Conservation (phyloP, 345 rosid species). For the Erucastrum elatum region DNA sequence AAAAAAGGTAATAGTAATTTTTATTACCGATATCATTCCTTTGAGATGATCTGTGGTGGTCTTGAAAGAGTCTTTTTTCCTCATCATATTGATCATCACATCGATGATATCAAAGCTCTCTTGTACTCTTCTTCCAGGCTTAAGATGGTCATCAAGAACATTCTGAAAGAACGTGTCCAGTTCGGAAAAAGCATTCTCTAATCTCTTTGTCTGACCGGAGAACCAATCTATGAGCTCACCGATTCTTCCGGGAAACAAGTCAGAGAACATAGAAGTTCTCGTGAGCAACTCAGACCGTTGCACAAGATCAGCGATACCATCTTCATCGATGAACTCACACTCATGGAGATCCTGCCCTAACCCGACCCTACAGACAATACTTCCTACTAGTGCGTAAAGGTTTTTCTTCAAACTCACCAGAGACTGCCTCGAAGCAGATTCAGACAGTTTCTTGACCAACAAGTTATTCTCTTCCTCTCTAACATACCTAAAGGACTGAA, state of each 20-base stretch:
- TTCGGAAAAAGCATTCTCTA: conserved; percentile 11
- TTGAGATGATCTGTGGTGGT: background rate
- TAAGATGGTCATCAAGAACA: background rate
- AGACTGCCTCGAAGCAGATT: background rate
- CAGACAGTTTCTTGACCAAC: conserved; percentile 10
- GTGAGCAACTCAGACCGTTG: conserved; percentile 10
- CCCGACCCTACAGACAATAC: conserved; percentile 13
- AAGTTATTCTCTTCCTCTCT: conserved; percentile 26
- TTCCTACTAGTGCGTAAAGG: conserved; percentile 1
- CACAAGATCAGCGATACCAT: conserved; percentile 9
- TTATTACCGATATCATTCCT: background rate
- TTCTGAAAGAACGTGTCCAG: conserved; percentile 19
- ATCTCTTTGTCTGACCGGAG: conserved; percentile 20
- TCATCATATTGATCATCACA: background rate
- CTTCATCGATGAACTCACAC: conserved; percentile 22
- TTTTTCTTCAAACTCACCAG: conserved; percentile 20
- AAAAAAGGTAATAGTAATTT: no score
- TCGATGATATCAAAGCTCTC: background rate
- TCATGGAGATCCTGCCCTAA: conserved; percentile 24
- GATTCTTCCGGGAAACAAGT: conserved; percentile 22
- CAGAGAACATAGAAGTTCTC: conserved; percentile 15
- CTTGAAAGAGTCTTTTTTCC: background rate
- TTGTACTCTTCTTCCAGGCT: background rate
- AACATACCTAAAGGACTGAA: background rate
- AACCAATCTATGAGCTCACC: conserved; percentile 20